phyloP scores from a whole-genome alignment of 495 filamentous ascomycete genomes.

The Bathelium albidoporum region DNA sequence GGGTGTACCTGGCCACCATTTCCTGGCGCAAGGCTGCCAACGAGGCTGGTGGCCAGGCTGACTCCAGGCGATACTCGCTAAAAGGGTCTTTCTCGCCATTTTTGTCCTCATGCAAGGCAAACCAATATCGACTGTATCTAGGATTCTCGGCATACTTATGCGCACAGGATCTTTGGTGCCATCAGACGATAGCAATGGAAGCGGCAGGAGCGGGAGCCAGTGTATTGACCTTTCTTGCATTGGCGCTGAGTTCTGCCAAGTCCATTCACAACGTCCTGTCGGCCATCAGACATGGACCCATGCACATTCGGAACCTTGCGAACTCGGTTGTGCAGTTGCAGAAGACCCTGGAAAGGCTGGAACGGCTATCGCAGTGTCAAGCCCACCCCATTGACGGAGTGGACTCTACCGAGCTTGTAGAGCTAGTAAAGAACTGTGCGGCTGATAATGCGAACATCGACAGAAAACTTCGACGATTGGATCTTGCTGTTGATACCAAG shows the following conservation, averaged over 20 bases:
- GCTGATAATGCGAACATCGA: background rate
- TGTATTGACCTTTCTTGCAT: background rate
- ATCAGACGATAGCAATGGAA: background rate
- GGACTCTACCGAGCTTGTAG: background rate
- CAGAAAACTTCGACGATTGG: background rate
- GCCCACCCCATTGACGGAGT: background rate
- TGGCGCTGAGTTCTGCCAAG: background rate
- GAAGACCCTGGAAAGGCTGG: background rate
- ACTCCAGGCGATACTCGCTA: background rate
- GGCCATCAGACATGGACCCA: background rate
- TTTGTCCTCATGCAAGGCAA: background rate
- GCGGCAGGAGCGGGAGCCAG: background rate
- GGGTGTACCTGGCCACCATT: no score
- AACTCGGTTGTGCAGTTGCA: background rate
- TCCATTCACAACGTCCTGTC: slow-evolving; percentile 1
- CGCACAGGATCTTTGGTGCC: background rate
- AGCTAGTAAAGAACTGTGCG: background rate
- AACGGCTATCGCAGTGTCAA: background rate
- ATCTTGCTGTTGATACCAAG: background rate
- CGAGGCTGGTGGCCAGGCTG: background rate
- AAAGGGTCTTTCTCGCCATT: background rate
- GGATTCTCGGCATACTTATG: background rate
- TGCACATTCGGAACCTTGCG: background rate
- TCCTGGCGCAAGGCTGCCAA: background rate
- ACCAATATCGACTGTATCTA: background rate